Conservation (phyloP, 768 basidiomycete species). For the Artomyces pyxidatus region DNA sequence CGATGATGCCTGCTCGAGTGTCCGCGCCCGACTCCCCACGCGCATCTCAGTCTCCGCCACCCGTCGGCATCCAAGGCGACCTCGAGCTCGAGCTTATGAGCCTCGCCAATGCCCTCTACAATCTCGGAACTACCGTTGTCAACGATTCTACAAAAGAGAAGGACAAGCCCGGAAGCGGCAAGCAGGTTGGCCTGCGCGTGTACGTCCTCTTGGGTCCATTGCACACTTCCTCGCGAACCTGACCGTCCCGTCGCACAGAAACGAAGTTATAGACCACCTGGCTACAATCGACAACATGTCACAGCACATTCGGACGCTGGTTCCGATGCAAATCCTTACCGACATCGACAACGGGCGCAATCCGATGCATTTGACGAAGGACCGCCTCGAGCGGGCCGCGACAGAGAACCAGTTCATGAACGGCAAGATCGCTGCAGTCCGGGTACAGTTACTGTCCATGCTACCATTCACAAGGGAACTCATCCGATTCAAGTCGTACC, state of each 20-base stretch:
- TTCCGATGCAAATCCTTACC: constrained; percentile 66
- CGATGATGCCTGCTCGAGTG: constrained; percentile 10
- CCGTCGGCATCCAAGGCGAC: constrained; percentile 62
- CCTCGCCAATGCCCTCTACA: constrained; percentile 71
- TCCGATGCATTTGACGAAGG: constrained; percentile 75
- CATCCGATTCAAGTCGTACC: constrained; percentile 50
- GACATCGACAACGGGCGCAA: constrained; percentile 79
- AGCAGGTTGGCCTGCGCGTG: constrained; percentile 75
- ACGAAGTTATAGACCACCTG: constrained; percentile 67
- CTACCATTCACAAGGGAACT: too few relatives aligned
- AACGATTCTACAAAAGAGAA: constrained; percentile 77
- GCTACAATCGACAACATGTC: constrained; percentile 61
- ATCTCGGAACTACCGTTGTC: constrained; percentile 76
- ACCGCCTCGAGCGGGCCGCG: constrained; percentile 72
- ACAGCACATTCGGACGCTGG: constrained; percentile 49
- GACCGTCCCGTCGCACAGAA: constrained; percentile 32
- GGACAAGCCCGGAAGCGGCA: constrained; percentile 55
- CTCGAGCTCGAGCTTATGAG: constrained; percentile 69
- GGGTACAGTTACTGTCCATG: constrained; percentile 34
- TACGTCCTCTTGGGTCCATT: too few relatives aligned
- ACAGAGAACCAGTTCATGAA: constrained; percentile 92
- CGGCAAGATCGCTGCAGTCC: constrained; percentile 74
- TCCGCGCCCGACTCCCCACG: constrained; percentile 59
- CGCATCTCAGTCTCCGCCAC: constrained; percentile 66
- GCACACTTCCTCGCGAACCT: not conserved